phyloP scores from a whole-genome alignment of 345 rosid genomes.

The Brassica incana region DNA sequence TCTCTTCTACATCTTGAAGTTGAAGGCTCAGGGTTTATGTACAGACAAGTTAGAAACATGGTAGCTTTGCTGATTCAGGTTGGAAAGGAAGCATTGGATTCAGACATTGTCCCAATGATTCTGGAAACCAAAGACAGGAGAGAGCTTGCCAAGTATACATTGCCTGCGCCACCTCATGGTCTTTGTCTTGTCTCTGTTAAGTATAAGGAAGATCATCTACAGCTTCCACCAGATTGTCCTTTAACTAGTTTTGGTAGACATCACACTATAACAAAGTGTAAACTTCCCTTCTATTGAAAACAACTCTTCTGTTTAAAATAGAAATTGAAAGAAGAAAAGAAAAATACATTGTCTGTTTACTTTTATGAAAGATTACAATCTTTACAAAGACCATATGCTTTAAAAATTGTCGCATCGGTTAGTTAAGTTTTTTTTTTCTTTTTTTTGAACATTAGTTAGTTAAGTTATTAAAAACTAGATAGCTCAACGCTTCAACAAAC shows the following conservation, averaged over 20 bases:
- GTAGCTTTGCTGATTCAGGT: conserved; percentile 82
- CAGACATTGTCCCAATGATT: conserved; percentile 63
- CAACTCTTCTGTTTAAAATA: conserved; percentile 1
- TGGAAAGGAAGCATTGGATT: conserved; percentile 81
- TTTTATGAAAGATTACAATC: conserved; percentile 20
- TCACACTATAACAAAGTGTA: conserved; percentile 60
- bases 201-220: conserved; percentile 62
- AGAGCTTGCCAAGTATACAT: conserved; percentile 70
- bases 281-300: conserved; percentile 55
- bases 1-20: conserved; percentile 79
- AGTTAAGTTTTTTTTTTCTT: too few species aligned
- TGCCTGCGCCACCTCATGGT: conserved; percentile 80
- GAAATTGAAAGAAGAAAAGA: background rate
- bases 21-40: conserved; percentile 89
- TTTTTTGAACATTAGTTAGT: too few species aligned
- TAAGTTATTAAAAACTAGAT: too few species aligned
- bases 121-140: conserved; percentile 65
- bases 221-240: conserved; percentile 63
- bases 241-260: conserved; percentile 71
- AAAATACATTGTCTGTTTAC: conserved; percentile 10
- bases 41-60: conserved; percentile 94
- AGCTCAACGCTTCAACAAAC: too few species aligned
- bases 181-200: conserved; percentile 68
- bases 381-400: conserved; percentile 4
- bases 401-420: background rate